These are phyloP conservation scores for Lunasporangiospora selenospora DNA, from an alignment of 192 early-diverging fungal genomes.

Conservation along the genomic window DNA sequence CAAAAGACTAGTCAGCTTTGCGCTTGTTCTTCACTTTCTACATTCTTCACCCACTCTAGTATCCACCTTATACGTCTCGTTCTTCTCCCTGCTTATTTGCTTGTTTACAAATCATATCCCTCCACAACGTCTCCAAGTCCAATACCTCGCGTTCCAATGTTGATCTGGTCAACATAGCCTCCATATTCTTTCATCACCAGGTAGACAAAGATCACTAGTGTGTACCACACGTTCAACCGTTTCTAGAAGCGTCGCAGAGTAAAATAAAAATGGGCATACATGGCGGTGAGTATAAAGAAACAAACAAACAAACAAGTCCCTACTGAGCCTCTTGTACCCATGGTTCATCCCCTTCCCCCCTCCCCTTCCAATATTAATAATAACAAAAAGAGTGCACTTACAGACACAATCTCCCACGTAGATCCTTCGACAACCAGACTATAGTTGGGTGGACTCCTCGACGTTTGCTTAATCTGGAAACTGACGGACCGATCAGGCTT, in stretches of 20 bases:
- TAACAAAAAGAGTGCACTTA: slow-evolving; percentile 40
- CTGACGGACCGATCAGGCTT: slow-evolving; percentile 56
- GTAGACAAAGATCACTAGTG: slow-evolving; percentile 58
- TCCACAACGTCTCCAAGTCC: slow-evolving; percentile 59
- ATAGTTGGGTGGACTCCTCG: slow-evolving; percentile 58
- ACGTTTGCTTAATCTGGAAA: slow-evolving; percentile 62
- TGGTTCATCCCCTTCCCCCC: too few relatives aligned
- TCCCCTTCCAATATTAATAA: too few relatives aligned
- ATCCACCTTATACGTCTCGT: too few relatives aligned
- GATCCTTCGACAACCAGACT: slow-evolving; percentile 58
- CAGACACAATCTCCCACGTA: slow-evolving; percentile 61
- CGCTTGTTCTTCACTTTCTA: too few relatives aligned
- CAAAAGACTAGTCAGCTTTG: too few relatives aligned
- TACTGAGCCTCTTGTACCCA: too few relatives aligned
- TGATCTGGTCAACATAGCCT: slow-evolving; percentile 63
- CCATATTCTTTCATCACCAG: slow-evolving; percentile 60
- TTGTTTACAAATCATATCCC: slow-evolving; percentile 43
- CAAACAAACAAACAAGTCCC: not conserved
- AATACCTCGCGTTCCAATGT: slow-evolving; percentile 60
- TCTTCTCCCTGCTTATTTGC: too few relatives aligned
- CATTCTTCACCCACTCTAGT: too few relatives aligned
- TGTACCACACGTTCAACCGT: slow-evolving; percentile 50
- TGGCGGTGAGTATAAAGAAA: too few relatives aligned
- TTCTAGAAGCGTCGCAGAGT: too few relatives aligned
- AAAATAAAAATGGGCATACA: too few relatives aligned